Conservation (phyloP, 345 rosid species). For the Fremontodendron californicum region DNA sequence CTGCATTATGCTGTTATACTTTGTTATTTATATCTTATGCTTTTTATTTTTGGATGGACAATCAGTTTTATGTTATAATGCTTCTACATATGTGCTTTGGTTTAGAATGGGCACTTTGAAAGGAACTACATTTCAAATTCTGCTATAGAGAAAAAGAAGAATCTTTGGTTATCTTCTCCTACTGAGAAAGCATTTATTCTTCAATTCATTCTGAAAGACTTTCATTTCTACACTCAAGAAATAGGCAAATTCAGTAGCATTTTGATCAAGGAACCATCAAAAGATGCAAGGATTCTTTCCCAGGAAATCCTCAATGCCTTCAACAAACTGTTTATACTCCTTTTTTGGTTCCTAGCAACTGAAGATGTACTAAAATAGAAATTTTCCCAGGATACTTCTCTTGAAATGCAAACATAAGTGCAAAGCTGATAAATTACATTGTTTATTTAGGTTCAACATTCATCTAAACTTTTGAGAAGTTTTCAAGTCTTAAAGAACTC, state of each 20-base stretch:
- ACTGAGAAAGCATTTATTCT: not conserved
- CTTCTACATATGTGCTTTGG: no score
- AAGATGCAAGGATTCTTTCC: not conserved
- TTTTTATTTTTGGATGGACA: not conserved
- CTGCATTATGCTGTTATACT: not conserved
- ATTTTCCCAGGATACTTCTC: no score
- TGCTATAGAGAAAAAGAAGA: not conserved
- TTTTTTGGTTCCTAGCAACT: not conserved
- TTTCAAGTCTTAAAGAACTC: not conserved
- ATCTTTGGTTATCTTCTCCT: not conserved
- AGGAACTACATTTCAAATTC: not conserved
- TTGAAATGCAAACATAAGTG: no score
- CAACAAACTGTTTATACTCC: not conserved
- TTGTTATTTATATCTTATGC: not conserved
- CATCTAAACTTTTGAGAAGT: not conserved
- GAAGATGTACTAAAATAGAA: not conserved
- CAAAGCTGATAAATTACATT: no score
- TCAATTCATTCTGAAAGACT: not conserved
- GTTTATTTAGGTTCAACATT: no score
- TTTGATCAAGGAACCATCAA: not conserved
- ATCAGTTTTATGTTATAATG: not conserved
- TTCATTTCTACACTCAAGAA: not conserved
- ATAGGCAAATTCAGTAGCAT: not conserved
- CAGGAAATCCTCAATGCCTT: not conserved
- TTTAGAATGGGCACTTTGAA: not conserved